These are phyloP conservation scores for Tolypocladium endophyticum DNA, from an alignment of 2,329 filamentous ascomycete genomes.

Conservation along the genomic window DNA sequence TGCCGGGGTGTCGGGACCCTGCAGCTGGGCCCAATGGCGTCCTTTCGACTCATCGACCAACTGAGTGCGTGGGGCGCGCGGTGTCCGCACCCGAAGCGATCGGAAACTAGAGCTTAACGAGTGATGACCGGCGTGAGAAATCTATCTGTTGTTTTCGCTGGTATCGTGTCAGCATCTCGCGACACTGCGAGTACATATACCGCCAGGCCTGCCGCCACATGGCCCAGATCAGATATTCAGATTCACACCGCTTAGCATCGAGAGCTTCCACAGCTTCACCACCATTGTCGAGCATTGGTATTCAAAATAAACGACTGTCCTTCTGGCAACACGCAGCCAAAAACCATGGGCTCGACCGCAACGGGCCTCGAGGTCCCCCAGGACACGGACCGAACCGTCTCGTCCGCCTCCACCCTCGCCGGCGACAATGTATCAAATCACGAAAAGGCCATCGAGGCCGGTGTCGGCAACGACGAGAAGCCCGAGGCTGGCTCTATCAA, in stretches of 20 bases:
- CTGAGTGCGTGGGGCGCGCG: background rate
- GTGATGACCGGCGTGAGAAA: background rate
- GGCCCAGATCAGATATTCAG: background rate
- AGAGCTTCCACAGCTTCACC: background rate
- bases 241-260: background rate
- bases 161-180: background rate
- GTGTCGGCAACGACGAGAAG: constrained; percentile 5
- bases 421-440: constrained; percentile 12
- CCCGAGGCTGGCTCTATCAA: constrained; percentile 1
- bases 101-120: background rate
- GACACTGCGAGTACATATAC: background rate
- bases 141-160: background rate
- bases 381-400: constrained; percentile 12
- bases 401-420: constrained; percentile 16
- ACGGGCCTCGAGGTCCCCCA: constrained; percentile 12
- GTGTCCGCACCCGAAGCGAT: background rate
- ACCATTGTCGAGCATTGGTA: background rate
- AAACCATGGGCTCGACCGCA: background rate
- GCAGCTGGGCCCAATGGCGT: background rate
- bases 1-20: background rate
- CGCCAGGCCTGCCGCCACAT: background rate
- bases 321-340: background rate
- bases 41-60: background rate
- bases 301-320: background rate
- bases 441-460: constrained; percentile 13